Conservation (phyloP, 1,284 basidiomycete species). For the Ganoderma sinense region DNA sequence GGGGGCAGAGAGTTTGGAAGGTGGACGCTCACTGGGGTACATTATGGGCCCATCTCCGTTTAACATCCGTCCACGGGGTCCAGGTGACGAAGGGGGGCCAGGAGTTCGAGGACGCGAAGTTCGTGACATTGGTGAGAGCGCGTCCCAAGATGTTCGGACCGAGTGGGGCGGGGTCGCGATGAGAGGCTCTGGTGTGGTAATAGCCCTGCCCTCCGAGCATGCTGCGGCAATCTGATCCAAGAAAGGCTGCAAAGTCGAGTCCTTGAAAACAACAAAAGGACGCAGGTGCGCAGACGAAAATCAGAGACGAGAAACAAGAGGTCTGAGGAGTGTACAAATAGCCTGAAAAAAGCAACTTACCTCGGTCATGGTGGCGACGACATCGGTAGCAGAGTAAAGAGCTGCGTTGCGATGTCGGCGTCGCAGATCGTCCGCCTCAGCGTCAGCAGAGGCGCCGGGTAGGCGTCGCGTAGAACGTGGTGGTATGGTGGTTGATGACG, state of each 20-base stretch:
- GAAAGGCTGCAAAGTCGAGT: slow-evolving; percentile 29
- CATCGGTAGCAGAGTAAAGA: slow-evolving; percentile 36
- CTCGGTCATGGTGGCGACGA: slow-evolving; percentile 41
- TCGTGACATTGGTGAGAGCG: slow-evolving; percentile 2
- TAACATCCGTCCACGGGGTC: slow-evolving; percentile 24
- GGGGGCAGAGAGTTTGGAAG: slow-evolving; percentile 9
- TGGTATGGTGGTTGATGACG: slow-evolving; percentile 17
- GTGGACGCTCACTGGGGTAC: slow-evolving; percentile 25
- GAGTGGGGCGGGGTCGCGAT: slow-evolving; percentile 15
- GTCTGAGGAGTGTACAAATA: background rate
- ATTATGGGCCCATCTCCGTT: slow-evolving; percentile 14
- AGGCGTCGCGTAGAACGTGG: slow-evolving; percentile 16
- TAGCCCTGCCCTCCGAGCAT: slow-evolving; percentile 16
- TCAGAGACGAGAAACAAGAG: slow-evolving; percentile 4
- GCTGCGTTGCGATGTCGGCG: slow-evolving; percentile 36
- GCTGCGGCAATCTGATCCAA: slow-evolving; percentile 28
- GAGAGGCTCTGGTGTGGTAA: slow-evolving; percentile 1
- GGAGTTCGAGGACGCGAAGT: slow-evolving; percentile 16
- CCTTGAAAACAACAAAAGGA: slow-evolving; percentile 15
- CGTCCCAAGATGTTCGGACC: slow-evolving; percentile 3
- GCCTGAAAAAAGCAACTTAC: slow-evolving; percentile 35
- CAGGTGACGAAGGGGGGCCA: background rate
- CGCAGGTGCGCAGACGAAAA: background rate
- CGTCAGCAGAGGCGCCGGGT: slow-evolving; percentile 19
- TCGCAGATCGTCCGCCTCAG: slow-evolving; percentile 24